Base-by-base conservation (phyloP, 2,329 filamentous ascomycete species). In the Eutypa lata region DNA sequence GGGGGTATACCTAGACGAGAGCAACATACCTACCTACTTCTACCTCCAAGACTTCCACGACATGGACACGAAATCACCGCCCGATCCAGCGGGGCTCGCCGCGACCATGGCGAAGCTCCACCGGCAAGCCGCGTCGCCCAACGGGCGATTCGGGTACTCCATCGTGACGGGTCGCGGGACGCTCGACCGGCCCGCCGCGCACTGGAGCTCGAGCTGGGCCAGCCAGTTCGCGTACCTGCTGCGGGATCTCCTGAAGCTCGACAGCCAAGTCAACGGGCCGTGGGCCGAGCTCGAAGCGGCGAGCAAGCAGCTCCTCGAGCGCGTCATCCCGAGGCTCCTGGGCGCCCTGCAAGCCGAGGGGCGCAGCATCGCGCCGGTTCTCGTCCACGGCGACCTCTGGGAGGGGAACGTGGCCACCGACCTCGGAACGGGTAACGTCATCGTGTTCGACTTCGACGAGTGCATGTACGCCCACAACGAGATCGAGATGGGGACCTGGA, bases 261-360 rank as follows among this genome's bases (percentile, higher is more conserved):
- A 65, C 47, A 58, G 49, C 42, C 52, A 61, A 43, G 53, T 49
- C 19, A 63, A 64, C 47, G 58, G 53, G n/a, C 49, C 50, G 38
- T 65, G 63, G 52, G 44, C 53, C 11, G 51, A 54, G 31, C 48
- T 53, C 19, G 53, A 59, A 3, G 48, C 22, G 7, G 55, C 53
- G 1, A 53, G 45, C 18, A 40, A 47, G 14, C 53, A 60, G 28
- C 38, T 60, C 4, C 49, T 55, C 21, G 37, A 50, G 8, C 14
- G 37, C 1, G 55, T 60, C 14, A 54, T 60, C 13, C 57, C 55
- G 19, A 35, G 55, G 16, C 56, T 58, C 10, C 49, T 60, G 16
- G 55, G 47, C 5, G 43, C 46, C 16, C 38, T 59, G n/a, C 55
- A 59, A 31, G 49, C 48, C 3, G 49, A 53, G 1, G 57, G 57